A percentile compares a stretch with the other conserved stretches of the same genome.
These are phyloP conservation scores for Venturia nashicola DNA, from an alignment of 2,329 filamentous ascomycete species.

Conservation along the genomic window DNA sequence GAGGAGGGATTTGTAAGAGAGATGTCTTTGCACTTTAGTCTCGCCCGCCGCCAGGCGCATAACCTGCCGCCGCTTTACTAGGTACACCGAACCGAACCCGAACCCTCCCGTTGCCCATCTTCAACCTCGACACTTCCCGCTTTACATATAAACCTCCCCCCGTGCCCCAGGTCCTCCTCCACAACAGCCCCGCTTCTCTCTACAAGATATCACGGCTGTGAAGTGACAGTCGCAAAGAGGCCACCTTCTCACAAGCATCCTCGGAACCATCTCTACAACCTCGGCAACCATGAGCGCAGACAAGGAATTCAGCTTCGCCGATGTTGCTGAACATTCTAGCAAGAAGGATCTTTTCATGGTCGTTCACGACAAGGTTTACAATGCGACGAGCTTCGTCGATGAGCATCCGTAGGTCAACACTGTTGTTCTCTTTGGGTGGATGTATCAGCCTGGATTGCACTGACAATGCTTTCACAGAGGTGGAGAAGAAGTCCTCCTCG, in stretches of 20 bases:
- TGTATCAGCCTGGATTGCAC: background rate
- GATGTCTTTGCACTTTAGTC: background rate
- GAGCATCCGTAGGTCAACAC: constrained; percentile 69
- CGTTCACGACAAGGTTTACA: constrained; percentile 95
- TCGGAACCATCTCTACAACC: background rate
- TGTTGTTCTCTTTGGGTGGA: constrained; percentile 1
- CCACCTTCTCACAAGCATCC: background rate
- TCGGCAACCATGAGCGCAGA: constrained; percentile 6
- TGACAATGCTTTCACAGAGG: constrained; percentile 45
- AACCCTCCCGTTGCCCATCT: background rate
- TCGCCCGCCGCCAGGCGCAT: background rate
- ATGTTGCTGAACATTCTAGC: constrained; percentile 73
- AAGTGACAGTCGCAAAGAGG: background rate
- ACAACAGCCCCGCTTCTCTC: no score
- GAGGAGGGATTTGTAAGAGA: no score
- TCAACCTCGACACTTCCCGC: background rate
- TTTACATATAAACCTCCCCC: background rate
- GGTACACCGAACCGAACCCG: no score
- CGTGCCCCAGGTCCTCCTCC: background rate
- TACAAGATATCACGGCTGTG: background rate
- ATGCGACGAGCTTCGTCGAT: constrained; percentile 78
- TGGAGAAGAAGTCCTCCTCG: constrained; percentile 95
- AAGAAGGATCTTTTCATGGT: constrained; percentile 92
- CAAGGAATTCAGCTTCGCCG: constrained; percentile 59
- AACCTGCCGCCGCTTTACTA: background rate